Evolutionary conservation across 192 early-diverging fungal genomes (phyloP), one percentile per base, ranked within the genome.

Genomic region (Geranomyces variabilis): DNA sequence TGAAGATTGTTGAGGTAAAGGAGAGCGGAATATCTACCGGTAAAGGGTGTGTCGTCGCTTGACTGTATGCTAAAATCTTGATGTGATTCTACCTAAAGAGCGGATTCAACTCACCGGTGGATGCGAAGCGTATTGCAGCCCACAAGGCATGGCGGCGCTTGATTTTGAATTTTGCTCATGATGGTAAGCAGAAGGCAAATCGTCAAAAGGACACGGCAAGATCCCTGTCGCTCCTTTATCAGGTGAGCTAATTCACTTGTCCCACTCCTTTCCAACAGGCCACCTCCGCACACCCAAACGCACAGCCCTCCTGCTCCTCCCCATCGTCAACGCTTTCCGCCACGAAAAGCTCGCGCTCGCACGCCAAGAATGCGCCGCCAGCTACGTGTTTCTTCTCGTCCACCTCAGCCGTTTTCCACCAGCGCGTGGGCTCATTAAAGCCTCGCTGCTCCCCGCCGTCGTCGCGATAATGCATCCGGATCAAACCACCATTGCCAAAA

Each of bases 131-230:
- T 0, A 17, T 63, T 26, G 22, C 10, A 2, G 57, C 58, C 2
- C 31, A 48, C 58, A n/a, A 47, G 26, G 69, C 69, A 26, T 70
- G 69, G 69, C 34, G 69, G 17, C 12, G 58, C 3, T 30, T 70
- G 9, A 70, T 70, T 48, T 17, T 62, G 26, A 70, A 70, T 34
- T 70, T 70, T 48, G n/a, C 58, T 33, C 41, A 31, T 6, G 43
- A 70, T 14, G 69, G 69, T 70, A 62, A 12, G 14, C 24, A 12
- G 26, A n/a, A 62, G 36, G 36, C 36, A 41, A 41, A 41, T 3
- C 36, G 10, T 3, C 36, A 41, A 10, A 41, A 41, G 36, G n/a
- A n/a, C n/a, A n/a, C n/a, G n/a, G n/a, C n/a, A n/a, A n/a, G n/a
- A n/a, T n/a, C n/a, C n/a, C n/a, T n/a, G n/a, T n/a, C n/a, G n/a